These are phyloP conservation scores for Wallemia ichthyophaga DNA, from an alignment of 1,284 basidiomycete genomes.

Conservation along the genomic window DNA sequence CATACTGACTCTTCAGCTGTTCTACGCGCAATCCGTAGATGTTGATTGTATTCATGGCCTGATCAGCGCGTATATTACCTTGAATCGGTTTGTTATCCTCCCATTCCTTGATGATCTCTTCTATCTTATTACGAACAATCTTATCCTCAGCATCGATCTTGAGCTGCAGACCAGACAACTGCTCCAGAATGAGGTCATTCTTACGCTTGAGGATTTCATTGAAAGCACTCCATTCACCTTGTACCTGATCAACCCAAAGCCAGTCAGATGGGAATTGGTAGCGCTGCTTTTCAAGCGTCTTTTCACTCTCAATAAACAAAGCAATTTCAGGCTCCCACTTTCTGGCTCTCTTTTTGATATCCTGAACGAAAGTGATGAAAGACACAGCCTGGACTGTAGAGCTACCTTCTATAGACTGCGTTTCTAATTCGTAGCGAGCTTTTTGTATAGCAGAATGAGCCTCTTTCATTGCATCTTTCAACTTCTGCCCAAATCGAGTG, in stretches of 20 bases:
- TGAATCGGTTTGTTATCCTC: conserved; percentile 52
- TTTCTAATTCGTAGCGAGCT: conserved; percentile 76
- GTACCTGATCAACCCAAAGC: conserved; percentile 90
- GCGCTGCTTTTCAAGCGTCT: conserved; percentile 82
- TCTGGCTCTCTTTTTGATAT: conserved; percentile 85
- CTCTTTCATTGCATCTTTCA: conserved; percentile 82
- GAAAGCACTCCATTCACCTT: conserved; percentile 94
- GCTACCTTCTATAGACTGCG: conserved; percentile 35
- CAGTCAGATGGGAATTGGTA: conserved; percentile 92
- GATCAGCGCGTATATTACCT: conserved; percentile 78
- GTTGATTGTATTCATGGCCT: conserved; percentile 78
- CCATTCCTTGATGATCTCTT: conserved; percentile 72
- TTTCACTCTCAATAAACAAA: conserved; percentile 72
- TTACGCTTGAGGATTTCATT: conserved; percentile 92
- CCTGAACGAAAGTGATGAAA: conserved; percentile 97
- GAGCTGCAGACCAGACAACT: conserved; percentile 78
- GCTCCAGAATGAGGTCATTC: conserved; percentile 94
- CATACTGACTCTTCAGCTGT: conserved; percentile 71
- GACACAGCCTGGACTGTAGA: conserved; percentile 85
- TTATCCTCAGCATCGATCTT: conserved; percentile 99
- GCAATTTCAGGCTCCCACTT: conserved; percentile 94
- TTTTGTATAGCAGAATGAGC: conserved; percentile 75
- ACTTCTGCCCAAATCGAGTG: conserved; percentile 63
- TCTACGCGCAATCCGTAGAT: conserved; percentile 71
- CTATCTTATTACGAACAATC: conserved; percentile 77